A percentile compares a stretch with the other conserved stretches of the same genome.
Evolutionary conservation across 108 stramenopile genomes (phyloP).

Genomic region (Epipyxis sp.): DNA sequence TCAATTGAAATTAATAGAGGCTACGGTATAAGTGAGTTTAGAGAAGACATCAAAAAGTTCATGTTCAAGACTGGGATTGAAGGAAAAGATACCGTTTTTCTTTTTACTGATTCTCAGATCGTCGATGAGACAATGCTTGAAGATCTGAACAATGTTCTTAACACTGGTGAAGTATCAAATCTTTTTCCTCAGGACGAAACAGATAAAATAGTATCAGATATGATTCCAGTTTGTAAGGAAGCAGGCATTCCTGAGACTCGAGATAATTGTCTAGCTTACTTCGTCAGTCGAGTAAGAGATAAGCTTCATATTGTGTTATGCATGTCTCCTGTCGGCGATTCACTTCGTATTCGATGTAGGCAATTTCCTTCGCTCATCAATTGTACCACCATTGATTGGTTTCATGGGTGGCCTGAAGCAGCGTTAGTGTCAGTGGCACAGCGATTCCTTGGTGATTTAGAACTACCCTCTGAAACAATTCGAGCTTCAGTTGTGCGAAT

Average conservation of each 20-base stretch:
- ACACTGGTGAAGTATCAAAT: slow-evolving; percentile 65
- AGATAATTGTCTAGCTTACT: slow-evolving; percentile 54
- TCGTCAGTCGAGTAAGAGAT: slow-evolving; percentile 58
- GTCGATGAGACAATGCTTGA: slow-evolving; percentile 66
- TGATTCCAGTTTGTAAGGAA: slow-evolving; percentile 57
- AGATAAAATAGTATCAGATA: slow-evolving; percentile 54
- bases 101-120: slow-evolving; percentile 67
- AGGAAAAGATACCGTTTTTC: slow-evolving; percentile 53
- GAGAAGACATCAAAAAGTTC: slow-evolving; percentile 64
- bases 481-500: slow-evolving; percentile 47
- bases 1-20: slow-evolving; percentile 63
- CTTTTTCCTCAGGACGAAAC: slow-evolving; percentile 60
- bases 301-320: slow-evolving; percentile 61
- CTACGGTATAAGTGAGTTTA: slow-evolving; percentile 60
- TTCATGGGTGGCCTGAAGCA: slow-evolving; percentile 60
- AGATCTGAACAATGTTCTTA: slow-evolving; percentile 66
- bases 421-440: slow-evolving; percentile 59
- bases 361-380: slow-evolving; percentile 65
- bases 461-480: slow-evolving; percentile 46
- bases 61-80: slow-evolving; percentile 61
- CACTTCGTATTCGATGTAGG: slow-evolving; percentile 59
- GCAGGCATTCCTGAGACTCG: slow-evolving; percentile 61
- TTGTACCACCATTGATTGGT: slow-evolving; percentile 69
- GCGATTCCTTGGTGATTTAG: slow-evolving; percentile 49
- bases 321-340: slow-evolving; percentile 64